Conservation (phyloP, 495 filamentous ascomycete genomes). For the Hypoxylon subgilvum region DNA sequence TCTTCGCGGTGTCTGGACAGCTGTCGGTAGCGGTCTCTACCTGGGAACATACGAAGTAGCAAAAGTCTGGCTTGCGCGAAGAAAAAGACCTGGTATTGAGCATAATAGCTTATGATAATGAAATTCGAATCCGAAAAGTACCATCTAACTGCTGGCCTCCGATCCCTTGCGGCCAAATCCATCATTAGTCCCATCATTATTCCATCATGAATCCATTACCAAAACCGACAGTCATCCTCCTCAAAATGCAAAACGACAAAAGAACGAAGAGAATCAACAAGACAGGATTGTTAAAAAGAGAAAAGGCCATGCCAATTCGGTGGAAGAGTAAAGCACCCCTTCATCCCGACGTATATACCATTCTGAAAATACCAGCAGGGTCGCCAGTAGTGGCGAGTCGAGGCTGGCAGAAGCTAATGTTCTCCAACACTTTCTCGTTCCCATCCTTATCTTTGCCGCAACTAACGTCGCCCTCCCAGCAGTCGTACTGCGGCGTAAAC, state of each 20-base stretch:
- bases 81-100: slow-evolving; percentile 43
- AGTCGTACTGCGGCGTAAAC: slow-evolving; percentile 29
- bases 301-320: not conserved
- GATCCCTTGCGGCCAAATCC: not conserved
- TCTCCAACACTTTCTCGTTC: slow-evolving; percentile 15
- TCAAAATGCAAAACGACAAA: not conserved
- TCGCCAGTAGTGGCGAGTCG: slow-evolving; percentile 2
- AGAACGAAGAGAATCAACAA: not conserved
- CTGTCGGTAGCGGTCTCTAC: slow-evolving; percentile 80
- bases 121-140: not conserved
- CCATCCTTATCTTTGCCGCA: slow-evolving; percentile 23
- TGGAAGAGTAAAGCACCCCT: not conserved
- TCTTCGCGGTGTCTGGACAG: slow-evolving; percentile 80
- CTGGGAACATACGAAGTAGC: slow-evolving; percentile 84
- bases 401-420: slow-evolving; percentile 28
- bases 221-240: not conserved
- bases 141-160: not conserved
- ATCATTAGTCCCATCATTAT: not conserved
- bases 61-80: slow-evolving; percentile 68
- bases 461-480: slow-evolving; percentile 22
- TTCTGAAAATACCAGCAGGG: slow-evolving; percentile 15
- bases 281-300: not conserved
- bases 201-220: not conserved
- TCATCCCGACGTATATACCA: slow-evolving; percentile 29
- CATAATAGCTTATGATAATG: slow-evolving; percentile 11